Evolutionary conservation across 2,329 filamentous ascomycete species (phyloP), one percentile per base, ranked within the genome.

Genomic region (Berkeleyomyces rouxiae): DNA sequence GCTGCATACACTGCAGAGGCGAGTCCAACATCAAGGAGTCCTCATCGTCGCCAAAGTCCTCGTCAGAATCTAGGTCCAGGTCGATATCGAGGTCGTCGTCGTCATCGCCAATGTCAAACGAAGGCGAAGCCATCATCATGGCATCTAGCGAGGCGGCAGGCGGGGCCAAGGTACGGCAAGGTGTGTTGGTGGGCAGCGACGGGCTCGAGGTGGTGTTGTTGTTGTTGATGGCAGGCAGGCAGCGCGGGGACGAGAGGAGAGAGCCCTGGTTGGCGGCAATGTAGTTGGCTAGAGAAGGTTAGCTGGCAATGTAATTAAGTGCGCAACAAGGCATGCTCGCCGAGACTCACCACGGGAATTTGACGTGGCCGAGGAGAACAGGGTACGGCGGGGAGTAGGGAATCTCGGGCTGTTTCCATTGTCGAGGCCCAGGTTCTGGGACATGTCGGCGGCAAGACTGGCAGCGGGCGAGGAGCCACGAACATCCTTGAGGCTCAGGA

Each of bases 381-480:
- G 70, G 42, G 73, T 74, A 40, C 74, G 71, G 63, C 74, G 69
- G 61, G 74, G 74, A 7, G 74, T 76, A 3, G 73, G 73, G 63
- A 76, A 75, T 46, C 72, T 69, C 55, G 74, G 74, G 67, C 74
- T 96, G 71, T 87, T 73, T 63, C 83, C 79, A 65, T 75, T 90
- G 74, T 96, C 91, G 72, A 97, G 88, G 72, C 92, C 88, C 72
- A 97, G 95, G 77, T 97, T 99, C 72, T 96, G 90, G 64, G 91
- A 96, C 69, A 97, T 80, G 75, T 99, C 93, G 66, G 90, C 91
- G 49, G 91, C 92, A 68, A 99, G 78, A 70, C 89, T 95, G 61
- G 90, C 85, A 43, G 90, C 91, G 4, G 93, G 93, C 63, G 93
- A 99, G 23, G 91, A 95, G 58, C 90, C 89, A 68, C 84, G 83